These are phyloP conservation scores for Globisporangium carolinianum DNA, from an alignment of 352 stramenopile species.

Conservation along the genomic window DNA sequence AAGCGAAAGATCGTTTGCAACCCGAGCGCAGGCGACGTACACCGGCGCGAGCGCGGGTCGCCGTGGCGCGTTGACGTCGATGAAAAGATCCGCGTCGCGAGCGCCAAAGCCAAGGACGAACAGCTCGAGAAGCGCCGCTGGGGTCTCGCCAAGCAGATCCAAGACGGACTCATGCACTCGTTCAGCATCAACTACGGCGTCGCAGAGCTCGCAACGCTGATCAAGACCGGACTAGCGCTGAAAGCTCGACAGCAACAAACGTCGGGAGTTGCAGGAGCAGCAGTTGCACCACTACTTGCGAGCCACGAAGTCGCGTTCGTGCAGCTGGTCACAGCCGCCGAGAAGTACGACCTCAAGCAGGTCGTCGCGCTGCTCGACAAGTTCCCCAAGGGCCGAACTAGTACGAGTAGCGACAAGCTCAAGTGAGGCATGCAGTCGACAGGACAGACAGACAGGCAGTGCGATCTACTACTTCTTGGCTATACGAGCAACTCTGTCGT, in stretches of 20 bases:
- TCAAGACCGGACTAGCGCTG: slow-evolving; percentile 47
- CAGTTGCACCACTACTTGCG: slow-evolving; percentile 15
- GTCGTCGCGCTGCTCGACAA: slow-evolving; percentile 55
- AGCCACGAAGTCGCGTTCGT: slow-evolving; percentile 45
- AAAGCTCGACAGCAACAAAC: slow-evolving; percentile 13
- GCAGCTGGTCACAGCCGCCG: slow-evolving; percentile 53
- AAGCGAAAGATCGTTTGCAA: slow-evolving; percentile 50
- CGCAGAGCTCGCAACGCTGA: slow-evolving; percentile 47
- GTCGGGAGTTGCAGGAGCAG: not conserved
- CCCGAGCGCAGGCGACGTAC: slow-evolving; percentile 51
- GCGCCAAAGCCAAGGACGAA: slow-evolving; percentile 42
- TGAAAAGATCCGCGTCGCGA: slow-evolving; percentile 28
- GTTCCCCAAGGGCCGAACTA: slow-evolving; percentile 51
- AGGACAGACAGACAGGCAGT: not conserved
- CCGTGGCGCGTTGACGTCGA: slow-evolving; percentile 46
- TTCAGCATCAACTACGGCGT: slow-evolving; percentile 70
- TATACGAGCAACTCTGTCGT: not conserved
- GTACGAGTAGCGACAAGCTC: slow-evolving; percentile 15
- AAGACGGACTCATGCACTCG: slow-evolving; percentile 62
- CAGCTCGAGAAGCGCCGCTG: slow-evolving; percentile 64
- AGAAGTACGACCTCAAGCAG: slow-evolving; percentile 78
- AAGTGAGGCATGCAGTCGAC: slow-evolving; percentile 6
- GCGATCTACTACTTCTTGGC: too few relatives aligned
- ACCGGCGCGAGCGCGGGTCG: slow-evolving; percentile 38
- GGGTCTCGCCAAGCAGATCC: slow-evolving; percentile 66